Percentiles rank a stretch among this genome's conserved stretches.
Evolutionary conservation across 805 yeast species (phyloP).

Genomic region (Saturnispora hagleri): DNA sequence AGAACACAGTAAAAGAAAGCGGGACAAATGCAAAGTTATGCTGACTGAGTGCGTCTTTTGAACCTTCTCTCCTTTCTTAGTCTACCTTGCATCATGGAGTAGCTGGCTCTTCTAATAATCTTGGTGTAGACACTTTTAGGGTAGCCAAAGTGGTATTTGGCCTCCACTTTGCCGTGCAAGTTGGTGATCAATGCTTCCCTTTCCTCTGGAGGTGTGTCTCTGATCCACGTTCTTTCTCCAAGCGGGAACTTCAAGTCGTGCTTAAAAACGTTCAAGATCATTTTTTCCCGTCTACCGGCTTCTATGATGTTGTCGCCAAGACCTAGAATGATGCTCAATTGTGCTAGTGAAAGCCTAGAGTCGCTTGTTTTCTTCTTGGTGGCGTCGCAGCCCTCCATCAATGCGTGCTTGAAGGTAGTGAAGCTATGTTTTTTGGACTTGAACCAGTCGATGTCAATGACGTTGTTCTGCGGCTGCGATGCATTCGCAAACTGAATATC

Average conservation of each 20-base stretch:
- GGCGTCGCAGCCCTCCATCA: neutral
- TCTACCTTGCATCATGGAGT: slow-evolving; percentile 70
- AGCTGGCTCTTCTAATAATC: slow-evolving; percentile 72
- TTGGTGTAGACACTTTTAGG: slow-evolving; percentile 51
- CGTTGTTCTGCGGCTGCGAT: neutral
- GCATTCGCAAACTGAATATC: neutral
- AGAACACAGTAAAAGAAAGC: neutral
- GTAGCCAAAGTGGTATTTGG: slow-evolving; percentile 43
- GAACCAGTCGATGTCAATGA: neutral
- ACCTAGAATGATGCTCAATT: slow-evolving; percentile 43
- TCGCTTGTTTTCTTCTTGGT: slow-evolving; percentile 27
- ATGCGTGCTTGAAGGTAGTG: neutral
- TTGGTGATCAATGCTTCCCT: slow-evolving; percentile 40
- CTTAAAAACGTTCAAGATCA: slow-evolving; percentile 43
- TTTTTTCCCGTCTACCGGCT: slow-evolving; percentile 46
- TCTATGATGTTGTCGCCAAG: slow-evolving; percentile 41
- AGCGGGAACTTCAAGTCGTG: slow-evolving; percentile 58
- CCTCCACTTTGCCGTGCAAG: slow-evolving; percentile 39
- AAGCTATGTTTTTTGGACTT: neutral
- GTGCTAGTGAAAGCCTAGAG: slow-evolving; percentile 49
- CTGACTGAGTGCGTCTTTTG: neutral
- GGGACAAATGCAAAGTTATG: neutral
- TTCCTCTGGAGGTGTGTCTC: slow-evolving; percentile 55
- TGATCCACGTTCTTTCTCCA: slow-evolving; percentile 76
- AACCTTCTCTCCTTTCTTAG: slow-evolving; percentile 59